Conservation (phyloP, 331 rosid genomes). For the Erythrophleum ivorense region DNA sequence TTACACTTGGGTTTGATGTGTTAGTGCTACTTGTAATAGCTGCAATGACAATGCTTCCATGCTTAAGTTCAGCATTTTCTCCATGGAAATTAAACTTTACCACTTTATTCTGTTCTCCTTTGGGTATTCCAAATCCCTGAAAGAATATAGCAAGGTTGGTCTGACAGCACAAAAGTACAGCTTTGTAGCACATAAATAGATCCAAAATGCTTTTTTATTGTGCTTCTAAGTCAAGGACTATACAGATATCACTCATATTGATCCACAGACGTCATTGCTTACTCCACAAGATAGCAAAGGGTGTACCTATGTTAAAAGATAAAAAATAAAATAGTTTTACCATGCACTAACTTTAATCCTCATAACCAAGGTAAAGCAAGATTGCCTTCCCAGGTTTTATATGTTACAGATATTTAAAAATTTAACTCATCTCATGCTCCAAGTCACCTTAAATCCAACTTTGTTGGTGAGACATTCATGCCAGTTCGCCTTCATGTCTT, state of each 20-base stretch:
- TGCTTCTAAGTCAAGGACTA: not conserved
- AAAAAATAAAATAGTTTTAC: too few relatives aligned
- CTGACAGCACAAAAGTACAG: conserved; percentile 2
- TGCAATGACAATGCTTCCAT: conserved; percentile 92
- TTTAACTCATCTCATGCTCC: conserved; percentile 7
- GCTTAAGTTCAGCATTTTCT: conserved; percentile 84
- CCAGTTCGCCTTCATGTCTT: conserved; percentile 90
- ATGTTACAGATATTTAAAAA: not conserved
- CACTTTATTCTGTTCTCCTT: conserved; percentile 76
- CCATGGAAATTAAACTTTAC: conserved; percentile 85
- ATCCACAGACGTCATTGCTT: not conserved
- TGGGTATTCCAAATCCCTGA: conserved; percentile 92
- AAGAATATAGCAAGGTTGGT: conserved; percentile 3
- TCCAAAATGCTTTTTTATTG: conserved; percentile 40
- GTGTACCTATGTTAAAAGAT: not conserved
- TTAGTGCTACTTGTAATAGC: conserved; percentile 97
- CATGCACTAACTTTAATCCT: not conserved
- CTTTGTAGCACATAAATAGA: conserved; percentile 8
- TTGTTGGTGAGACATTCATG: conserved; percentile 82
- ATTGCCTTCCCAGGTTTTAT: conserved; percentile 1
- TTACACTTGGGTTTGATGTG: conserved; percentile 96
- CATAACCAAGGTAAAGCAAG: not conserved
- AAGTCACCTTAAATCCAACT: conserved; percentile 91
- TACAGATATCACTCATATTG: not conserved
- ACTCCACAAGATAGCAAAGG: not conserved